Evolutionary conservation across 192 early-diverging fungal species (phyloP), one percentile per base, ranked within the genome.

Genomic region (Gaertneriomyces semiglobifer): DNA sequence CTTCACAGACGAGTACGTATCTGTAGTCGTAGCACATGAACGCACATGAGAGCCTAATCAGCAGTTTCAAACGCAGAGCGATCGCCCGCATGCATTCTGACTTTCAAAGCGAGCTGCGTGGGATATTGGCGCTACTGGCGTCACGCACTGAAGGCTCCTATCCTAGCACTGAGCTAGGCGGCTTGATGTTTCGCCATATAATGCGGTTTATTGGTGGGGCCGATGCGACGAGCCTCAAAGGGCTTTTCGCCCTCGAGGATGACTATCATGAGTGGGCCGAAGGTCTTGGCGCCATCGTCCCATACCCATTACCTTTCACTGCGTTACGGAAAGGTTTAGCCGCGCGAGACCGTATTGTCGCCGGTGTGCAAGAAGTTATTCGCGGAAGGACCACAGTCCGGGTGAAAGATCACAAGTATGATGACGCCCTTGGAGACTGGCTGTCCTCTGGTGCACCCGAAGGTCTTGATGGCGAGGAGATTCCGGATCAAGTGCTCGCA

Each of bases 201-300:
- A 50, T 50, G 48, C 0, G 48, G 2, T 50, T 50, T 18, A 50
- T 50, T 50, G 48, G 48, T 12, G 48, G 48, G 18, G 11, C 48
- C 2, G 48, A 50, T 18, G 12, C 48, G 1, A n/a, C 48, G 18
- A 50, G 48, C 18, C 18, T 50, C 11, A 12, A 50, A 18, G 48
- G 48, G 11, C 48, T 50, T n/a, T 50, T 50, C 12, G 48, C 11
- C 3, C 48, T 50, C 12, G 48, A 50, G 48, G 48, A 12, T 50
- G 48, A 50, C 48, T 50, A 50, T 50, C 48, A 50, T 50, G 48
- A n/a, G 11, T 50, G 48, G 48, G 48, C 48, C 18, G 48, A 12
- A n/a, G 48, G 48, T 50, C 18, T 50, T n/a, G 48, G 48, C 48
- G 48, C 48, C 11, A 50, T 50, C 48, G 48, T 50, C 1, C 48